Percentiles rank a stretch among this genome's conserved stretches.
These are phyloP conservation scores for Cotoneaster glaucophyllus DNA, from an alignment of 306 rosid genomes.

Conservation along the genomic window DNA sequence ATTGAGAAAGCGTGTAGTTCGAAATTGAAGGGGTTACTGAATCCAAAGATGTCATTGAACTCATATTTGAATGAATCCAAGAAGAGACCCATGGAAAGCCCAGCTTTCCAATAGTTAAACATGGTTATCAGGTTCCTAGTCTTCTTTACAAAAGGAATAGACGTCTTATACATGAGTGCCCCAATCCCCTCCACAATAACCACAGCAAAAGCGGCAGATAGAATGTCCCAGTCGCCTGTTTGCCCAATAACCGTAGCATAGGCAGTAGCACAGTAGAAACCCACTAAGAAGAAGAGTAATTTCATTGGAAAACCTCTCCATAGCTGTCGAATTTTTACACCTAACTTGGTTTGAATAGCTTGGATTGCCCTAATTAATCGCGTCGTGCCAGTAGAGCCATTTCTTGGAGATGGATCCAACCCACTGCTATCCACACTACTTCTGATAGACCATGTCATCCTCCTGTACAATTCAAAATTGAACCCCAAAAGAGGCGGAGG, in stretches of 20 bases:
- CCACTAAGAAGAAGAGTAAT: conserved; percentile 71
- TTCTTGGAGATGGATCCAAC: conserved; percentile 51
- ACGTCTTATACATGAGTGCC: conserved; percentile 75
- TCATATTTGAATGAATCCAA: conserved; percentile 88
- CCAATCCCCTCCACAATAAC: conserved; percentile 84
- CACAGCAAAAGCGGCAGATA: conserved; percentile 88
- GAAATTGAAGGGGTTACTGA: conserved; percentile 22
- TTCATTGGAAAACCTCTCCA: conserved; percentile 68
- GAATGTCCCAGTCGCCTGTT: conserved; percentile 98
- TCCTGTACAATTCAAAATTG: conserved; percentile 38
- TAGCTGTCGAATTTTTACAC: conserved; percentile 49
- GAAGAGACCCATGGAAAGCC: conserved; percentile 89
- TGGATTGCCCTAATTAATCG: conserved; percentile 61
- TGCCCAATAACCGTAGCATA: conserved; percentile 95
- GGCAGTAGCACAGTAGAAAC: conserved; percentile 92
- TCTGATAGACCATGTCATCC: conserved; percentile 45
- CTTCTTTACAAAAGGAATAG: conserved; percentile 50
- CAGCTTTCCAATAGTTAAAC: conserved; percentile 94
- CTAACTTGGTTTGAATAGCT: conserved; percentile 55
- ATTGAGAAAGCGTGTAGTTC: conserved; percentile 15
- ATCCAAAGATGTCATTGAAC: conserved; percentile 35
- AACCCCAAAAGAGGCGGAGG: background rate
- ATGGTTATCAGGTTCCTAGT: conserved; percentile 50
- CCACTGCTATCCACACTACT: conserved; percentile 53
- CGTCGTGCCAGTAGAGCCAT: conserved; percentile 55